Conservation (phyloP, 352 stramenopile species). For the Globisporangium heterothallicum region DNA sequence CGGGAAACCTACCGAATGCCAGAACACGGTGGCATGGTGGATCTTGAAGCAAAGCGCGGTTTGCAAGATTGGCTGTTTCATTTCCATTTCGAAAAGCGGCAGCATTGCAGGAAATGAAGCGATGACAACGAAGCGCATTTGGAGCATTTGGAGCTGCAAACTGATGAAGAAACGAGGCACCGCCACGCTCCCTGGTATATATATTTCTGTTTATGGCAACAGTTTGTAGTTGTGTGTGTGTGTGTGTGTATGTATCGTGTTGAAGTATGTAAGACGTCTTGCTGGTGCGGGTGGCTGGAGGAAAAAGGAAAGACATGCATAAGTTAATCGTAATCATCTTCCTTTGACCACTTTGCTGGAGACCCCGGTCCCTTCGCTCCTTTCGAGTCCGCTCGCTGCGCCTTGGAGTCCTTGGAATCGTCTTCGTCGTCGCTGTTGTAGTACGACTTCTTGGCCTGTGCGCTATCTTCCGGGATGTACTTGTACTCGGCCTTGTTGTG, state of each 20-base stretch:
- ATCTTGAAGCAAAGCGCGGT: not conserved
- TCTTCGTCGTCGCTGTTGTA: slow-evolving; percentile 83
- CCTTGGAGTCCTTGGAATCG: slow-evolving; percentile 45
- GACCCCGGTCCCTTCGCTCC: slow-evolving; percentile 26
- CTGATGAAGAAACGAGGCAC: too few species aligned
- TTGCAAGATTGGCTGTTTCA: too few species aligned
- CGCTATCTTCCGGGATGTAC: slow-evolving; percentile 88
- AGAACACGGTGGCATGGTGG: not conserved
- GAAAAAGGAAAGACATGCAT: not conserved
- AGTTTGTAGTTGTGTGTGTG: too few species aligned
- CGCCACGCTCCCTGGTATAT: too few species aligned
- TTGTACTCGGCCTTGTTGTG: slow-evolving; percentile 94
- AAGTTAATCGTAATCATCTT: slow-evolving; percentile 86
- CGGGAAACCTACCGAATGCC: not conserved
- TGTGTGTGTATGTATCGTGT: not conserved
- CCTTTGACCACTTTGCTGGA: slow-evolving; percentile 85
- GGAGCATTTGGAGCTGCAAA: too few species aligned
- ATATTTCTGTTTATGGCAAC: too few species aligned
- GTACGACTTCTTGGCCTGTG: slow-evolving; percentile 90
- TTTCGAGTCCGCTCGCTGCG: slow-evolving; percentile 53
- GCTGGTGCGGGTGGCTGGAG: not conserved
- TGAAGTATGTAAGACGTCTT: not conserved
- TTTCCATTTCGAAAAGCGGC: too few species aligned
- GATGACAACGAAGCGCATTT: too few species aligned
- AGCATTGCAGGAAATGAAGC: too few species aligned